Base-by-base conservation (phyloP, 2,329 filamentous ascomycete species). In the Ophiocordyceps robertsii region DNA sequence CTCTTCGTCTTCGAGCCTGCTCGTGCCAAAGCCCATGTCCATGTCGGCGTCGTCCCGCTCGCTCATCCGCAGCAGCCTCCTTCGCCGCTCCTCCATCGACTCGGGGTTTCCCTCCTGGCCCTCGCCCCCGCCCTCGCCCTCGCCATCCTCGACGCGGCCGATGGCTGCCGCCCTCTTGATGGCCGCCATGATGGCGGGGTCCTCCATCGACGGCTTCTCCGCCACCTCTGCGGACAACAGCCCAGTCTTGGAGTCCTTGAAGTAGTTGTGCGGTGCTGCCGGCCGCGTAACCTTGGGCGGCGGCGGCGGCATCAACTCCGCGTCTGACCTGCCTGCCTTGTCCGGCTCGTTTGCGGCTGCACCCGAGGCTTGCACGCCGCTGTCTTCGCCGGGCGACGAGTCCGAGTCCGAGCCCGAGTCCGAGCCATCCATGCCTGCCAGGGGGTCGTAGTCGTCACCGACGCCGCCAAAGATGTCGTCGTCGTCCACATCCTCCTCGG, bases 21-120 rank as follows among this genome's bases (percentile, higher is more conserved):
- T 92, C 17, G 80, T 85, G 30, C 92, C 92, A 56, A 98, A 96
- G 46, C 89, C 90, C 70, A 96, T 77, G 56, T 98, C 92, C 64
- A 98, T 74, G 62, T 98, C 90, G 44, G 90, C 80, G 39, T 88
- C 78, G 57, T 96, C 90, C 39, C 89, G 76, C 51, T 84, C 82
- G 43, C 80, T 77, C 46, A 73, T 73, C 52, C 80, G 69, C 6
- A 95, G 68, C 67, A 95, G 83, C 49, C 76, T 82, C 59, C 78
- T 82, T 41, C 81, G 76, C 8, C 82, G 80, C 40, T 80, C 79
- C 47, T 82, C 75, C 47, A 79, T 75, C 2, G 76, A 76, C 51
- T 62, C 66, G 6, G 3, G n/a, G n/a, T n/a, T n/a, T n/a, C 62
- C 59, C 37, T 62, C 53, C n/a, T n/a, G n/a, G 49, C 60, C 51